Percentiles rank a stretch among this genome's conserved stretches.
phyloP scores from a whole-genome alignment of 345 rosid species.

The Draba incana region DNA sequence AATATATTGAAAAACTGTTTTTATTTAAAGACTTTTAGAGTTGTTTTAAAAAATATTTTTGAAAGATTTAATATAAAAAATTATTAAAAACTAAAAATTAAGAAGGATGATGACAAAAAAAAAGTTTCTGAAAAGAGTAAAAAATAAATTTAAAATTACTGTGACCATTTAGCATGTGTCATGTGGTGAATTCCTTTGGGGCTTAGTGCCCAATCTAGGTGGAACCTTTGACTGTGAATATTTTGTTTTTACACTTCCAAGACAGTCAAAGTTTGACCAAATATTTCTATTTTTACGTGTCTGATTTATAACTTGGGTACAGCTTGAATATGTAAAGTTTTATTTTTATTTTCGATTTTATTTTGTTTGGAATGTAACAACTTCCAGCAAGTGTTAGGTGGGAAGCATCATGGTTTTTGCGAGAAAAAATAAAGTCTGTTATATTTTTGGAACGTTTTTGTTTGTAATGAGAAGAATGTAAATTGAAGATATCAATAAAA shows the following conservation, averaged over 20 bases:
- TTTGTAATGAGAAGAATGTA: too few relatives aligned
- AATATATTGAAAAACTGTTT: too few relatives aligned
- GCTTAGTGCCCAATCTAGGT: constrained; percentile 43
- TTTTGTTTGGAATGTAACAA: constrained; percentile 26
- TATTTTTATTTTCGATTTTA: neutral
- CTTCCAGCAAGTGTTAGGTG: constrained; percentile 39
- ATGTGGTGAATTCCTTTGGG: constrained; percentile 35
- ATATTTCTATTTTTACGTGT: constrained; percentile 36
- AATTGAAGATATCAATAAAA: too few relatives aligned
- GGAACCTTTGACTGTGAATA: constrained; percentile 43
- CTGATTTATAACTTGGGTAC: constrained; percentile 33
- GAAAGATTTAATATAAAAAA: too few relatives aligned
- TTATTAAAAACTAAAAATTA: too few relatives aligned
- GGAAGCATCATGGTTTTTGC: constrained; percentile 34
- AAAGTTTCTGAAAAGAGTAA: constrained; percentile 28
- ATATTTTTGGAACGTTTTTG: neutral
- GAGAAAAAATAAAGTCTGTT: constrained; percentile 3
- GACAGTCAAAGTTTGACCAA: constrained; percentile 45
- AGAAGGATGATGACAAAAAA: too few relatives aligned
- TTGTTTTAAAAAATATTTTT: too few relatives aligned
- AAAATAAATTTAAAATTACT: constrained; percentile 23
- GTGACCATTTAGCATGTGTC: constrained; percentile 31
- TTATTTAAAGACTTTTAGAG: too few relatives aligned
- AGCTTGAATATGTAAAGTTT: constrained; percentile 29
- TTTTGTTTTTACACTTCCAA: constrained; percentile 36